phyloP scores from a whole-genome alignment of 148 eudicot species.

The Chenopodium album region DNA sequence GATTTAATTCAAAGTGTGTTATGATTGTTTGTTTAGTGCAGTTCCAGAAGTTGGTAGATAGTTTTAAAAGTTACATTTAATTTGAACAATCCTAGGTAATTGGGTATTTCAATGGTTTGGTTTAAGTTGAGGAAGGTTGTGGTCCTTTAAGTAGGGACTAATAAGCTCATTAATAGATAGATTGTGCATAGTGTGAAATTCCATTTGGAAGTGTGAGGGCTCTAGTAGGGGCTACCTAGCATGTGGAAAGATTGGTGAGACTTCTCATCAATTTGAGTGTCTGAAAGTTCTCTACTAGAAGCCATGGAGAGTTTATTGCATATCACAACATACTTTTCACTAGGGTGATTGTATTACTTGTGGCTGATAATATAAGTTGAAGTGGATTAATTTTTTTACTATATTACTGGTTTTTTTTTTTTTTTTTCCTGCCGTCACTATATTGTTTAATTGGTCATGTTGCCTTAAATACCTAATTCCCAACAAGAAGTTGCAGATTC shows the following conservation, averaged over 20 bases:
- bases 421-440: neutral
- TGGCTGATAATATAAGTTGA: neutral
- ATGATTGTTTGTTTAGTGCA: too few relatives aligned
- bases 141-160: neutral
- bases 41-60: neutral
- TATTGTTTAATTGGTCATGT: neutral
- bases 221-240: neutral
- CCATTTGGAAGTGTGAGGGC: neutral
- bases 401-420: neutral
- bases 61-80: too few relatives aligned
- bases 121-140: neutral
- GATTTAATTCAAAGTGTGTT: too few relatives aligned
- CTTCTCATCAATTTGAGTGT: neutral
- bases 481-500: constrained; percentile 5
- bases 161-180: neutral
- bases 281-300: neutral
- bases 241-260: neutral
- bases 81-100: too few relatives aligned
- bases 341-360: neutral
- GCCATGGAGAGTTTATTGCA: neutral
- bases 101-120: neutral
- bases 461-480: neutral
- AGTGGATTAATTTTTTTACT: neutral
- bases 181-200: neutral
- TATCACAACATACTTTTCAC: neutral